Evolutionary conservation across 2,329 filamentous ascomycete species (phyloP), one percentile per base, ranked within the genome.

Genomic region (Diaporthe ampelina): DNA sequence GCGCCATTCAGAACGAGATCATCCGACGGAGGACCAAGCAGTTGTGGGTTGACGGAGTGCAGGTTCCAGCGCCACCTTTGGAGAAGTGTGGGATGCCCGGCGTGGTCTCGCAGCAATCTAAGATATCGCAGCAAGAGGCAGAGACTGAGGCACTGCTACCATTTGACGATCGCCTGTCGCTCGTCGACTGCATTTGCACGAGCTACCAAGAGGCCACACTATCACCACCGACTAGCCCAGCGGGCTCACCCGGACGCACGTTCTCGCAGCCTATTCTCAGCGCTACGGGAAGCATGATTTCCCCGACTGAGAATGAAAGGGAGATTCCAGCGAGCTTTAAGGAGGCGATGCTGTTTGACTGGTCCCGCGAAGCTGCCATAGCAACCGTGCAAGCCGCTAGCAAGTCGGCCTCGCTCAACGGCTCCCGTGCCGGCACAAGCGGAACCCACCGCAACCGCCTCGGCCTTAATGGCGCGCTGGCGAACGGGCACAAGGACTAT

Each of bases 21-120:
- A 87, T 89, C 15, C 89, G 94, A 68, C 90, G 96, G 52, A 92
- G 92, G 79, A 91, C 88, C 78, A 92, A 94, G 80, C 88, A 91
- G 29, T 90, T 97, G 75, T 98, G 95, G 95, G 88, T 96, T 32
- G 90, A 94, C 73, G 91, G 89, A 63, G 88, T 98, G 56, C 88
- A 90, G 26, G 84, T 96, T 24, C 95, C 95, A 1, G 89, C 94
- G 4, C 86, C 92, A 29, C 82, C 88, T 0, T 81, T 95, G 15
- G 88, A 93, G 26, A 85, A 88, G 24, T 91, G 96, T 57, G 87
- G 87, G 13, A 87, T 85, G 4, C 88, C 89, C 2, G 88, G 88
- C 32, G 80, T 84, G 76, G 81, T 82, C 63, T 84, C 80, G 74
- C 82, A 83, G 45, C 86, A 84, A 77, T 85, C 84, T 63, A 84